Percentiles rank a stretch among this genome's conserved stretches.
These are phyloP conservation scores for Paulownia fortunei DNA, from an alignment of 257 asterid genomes.

Conservation along the genomic window DNA sequence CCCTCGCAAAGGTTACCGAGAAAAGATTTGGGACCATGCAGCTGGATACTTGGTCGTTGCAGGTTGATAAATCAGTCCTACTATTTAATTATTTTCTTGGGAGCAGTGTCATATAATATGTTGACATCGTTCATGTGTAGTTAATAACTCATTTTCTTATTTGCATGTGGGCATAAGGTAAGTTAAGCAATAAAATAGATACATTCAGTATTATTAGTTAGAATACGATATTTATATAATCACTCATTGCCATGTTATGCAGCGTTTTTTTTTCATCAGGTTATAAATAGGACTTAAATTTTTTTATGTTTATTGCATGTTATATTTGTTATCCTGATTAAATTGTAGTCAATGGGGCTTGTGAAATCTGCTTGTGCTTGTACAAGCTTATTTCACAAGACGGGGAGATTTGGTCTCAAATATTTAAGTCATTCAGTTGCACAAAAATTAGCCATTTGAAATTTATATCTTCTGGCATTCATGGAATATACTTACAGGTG, in stretches of 20 bases:
- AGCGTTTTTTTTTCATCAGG: too few species aligned
- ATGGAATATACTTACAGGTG: not conserved
- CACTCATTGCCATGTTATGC: not conserved
- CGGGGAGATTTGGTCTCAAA: too few species aligned
- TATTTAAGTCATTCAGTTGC: not conserved
- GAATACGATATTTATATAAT: not conserved
- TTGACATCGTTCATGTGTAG: too few species aligned
- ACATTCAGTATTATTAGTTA: not conserved
- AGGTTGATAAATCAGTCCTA: conserved; percentile 61
- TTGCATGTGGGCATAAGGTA: too few species aligned
- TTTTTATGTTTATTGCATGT: not conserved
- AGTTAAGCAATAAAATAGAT: not conserved
- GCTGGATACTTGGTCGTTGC: conserved; percentile 92
- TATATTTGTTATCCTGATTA: not conserved
- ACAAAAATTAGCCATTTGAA: not conserved
- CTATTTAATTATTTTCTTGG: too few species aligned
- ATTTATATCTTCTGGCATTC: not conserved
- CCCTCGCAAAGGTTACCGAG: conserved; percentile 92
- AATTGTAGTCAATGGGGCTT: not conserved
- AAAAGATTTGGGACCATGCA: conserved; percentile 99
- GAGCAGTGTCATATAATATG: too few species aligned
- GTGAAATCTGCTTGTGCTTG: not conserved
- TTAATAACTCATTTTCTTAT: too few species aligned
- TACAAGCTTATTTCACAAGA: not conserved
- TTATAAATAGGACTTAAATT: too few species aligned